phyloP scores from a whole-genome alignment of 176 grass and related monocot species.

The Cymbopogon citratus region DNA sequence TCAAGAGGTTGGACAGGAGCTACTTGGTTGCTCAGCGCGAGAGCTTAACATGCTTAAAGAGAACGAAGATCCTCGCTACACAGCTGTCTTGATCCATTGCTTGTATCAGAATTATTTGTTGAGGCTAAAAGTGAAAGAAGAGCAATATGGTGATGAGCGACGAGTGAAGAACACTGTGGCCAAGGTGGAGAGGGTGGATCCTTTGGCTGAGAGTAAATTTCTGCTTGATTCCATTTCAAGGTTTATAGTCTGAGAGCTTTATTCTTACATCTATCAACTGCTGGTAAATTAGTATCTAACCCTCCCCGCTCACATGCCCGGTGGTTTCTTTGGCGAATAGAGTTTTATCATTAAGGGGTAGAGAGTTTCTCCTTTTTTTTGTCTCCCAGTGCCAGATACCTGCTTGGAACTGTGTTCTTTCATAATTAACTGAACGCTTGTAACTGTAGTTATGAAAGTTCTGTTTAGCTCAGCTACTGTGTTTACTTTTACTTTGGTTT shows the following conservation, averaged over 20 bases:
- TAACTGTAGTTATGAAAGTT: background rate
- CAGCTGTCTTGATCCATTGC: conserved; percentile 41
- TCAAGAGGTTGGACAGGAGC: conserved; percentile 70
- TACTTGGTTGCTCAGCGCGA: conserved; percentile 63
- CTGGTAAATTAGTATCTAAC: background rate
- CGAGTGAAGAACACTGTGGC: conserved; percentile 61
- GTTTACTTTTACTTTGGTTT: background rate
- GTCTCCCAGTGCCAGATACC: background rate
- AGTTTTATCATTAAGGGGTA: background rate
- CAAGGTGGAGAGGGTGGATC: conserved; percentile 72
- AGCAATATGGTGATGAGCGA: conserved; percentile 65
- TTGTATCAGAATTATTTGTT: conserved; percentile 61
- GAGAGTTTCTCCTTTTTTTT: background rate
- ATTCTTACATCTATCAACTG: background rate
- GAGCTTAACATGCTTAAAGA: conserved; percentile 60
- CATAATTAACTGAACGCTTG: background rate
- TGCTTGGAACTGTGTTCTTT: background rate
- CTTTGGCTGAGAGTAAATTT: conserved; percentile 63
- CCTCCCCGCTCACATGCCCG: background rate
- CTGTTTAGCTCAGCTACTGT: background rate
- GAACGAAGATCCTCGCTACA: conserved; percentile 45
- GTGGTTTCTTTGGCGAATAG: background rate
- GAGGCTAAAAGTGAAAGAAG: conserved; percentile 89
- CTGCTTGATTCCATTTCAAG: conserved; percentile 54
- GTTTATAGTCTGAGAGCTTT: background rate